A percentile compares a stretch with the other conserved stretches of the same genome.
Conservation (phyloP, 495 filamentous ascomycete species). For the Penicillium psychrofluorescens region DNA sequence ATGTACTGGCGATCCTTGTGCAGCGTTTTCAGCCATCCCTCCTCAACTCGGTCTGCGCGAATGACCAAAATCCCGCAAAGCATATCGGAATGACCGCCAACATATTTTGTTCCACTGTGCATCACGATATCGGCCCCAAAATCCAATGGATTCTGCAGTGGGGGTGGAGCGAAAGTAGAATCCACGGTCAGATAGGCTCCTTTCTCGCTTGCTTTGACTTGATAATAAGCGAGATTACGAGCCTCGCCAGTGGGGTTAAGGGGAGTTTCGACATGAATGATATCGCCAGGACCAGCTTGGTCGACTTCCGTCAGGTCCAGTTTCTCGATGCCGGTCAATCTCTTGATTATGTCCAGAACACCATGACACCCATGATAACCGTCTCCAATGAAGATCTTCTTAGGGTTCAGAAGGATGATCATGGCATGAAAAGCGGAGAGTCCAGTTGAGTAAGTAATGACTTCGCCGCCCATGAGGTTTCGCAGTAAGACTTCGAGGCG, state of each 20-base stretch:
- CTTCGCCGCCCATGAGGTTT: too few relatives aligned
- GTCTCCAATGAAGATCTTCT: too few relatives aligned
- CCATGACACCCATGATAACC: too few relatives aligned
- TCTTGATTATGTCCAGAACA: too few relatives aligned
- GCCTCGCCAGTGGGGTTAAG: conserved; percentile 82
- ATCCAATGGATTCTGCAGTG: conserved; percentile 72
- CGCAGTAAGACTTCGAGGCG: too few relatives aligned
- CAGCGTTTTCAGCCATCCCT: conserved; percentile 49
- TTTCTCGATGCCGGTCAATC: too few relatives aligned
- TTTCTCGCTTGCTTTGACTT: conserved; percentile 52
- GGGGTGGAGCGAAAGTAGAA: conserved; percentile 86
- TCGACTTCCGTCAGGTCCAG: too few relatives aligned
- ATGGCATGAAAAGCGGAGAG: too few relatives aligned
- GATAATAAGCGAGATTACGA: conserved; percentile 57
- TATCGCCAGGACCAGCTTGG: too few relatives aligned
- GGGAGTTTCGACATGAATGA: conserved; percentile 85
- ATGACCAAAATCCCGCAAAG: conserved; percentile 75
- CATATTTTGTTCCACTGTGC: conserved; percentile 89
- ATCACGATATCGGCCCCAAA: conserved; percentile 76
- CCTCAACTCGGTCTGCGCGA: conserved; percentile 24
- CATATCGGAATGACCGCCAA: conserved; percentile 92
- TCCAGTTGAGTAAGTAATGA: too few relatives aligned
- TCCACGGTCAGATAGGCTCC: conserved; percentile 77
- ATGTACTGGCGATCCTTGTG: conserved; percentile 55
- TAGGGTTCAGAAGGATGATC: too few relatives aligned